A percentile compares a stretch with the other conserved stretches of the same genome.
phyloP scores from a whole-genome alignment of 305 asterid species.

The Euphrasia arctica region DNA sequence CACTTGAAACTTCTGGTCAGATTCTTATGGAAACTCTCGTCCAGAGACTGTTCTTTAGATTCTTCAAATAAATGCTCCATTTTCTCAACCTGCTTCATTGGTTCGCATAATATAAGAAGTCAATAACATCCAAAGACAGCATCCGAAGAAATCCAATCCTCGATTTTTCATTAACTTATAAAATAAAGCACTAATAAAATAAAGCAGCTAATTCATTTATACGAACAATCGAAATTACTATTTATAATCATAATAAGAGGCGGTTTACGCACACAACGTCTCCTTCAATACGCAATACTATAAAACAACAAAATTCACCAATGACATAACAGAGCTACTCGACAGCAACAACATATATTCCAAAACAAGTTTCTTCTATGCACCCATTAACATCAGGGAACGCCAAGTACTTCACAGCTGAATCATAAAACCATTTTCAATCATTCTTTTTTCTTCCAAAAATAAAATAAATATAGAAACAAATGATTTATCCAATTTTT shows the following conservation, averaged over 20 bases:
- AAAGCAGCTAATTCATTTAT: neutral
- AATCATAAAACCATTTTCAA: neutral
- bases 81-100: slow-evolving; percentile 52
- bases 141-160: neutral
- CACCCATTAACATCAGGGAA: slow-evolving; percentile 3
- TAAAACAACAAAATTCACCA: neutral
- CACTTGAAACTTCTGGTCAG: slow-evolving; percentile 58
- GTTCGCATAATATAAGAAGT: slow-evolving; percentile 24
- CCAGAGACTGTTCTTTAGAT: slow-evolving; percentile 36
- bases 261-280: neutral
- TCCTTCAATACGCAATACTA: neutral
- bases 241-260: neutral
- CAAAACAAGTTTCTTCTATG: neutral
- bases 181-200: neutral
- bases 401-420: slow-evolving; percentile 12
- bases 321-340: neutral
- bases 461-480: neutral
- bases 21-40: slow-evolving; percentile 47
- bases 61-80: slow-evolving; percentile 51
- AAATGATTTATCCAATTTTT: neutral
- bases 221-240: neutral
- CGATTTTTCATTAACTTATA: neutral
- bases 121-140: neutral
- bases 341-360: neutral
- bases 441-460: too few relatives aligned